Evolutionary conservation across 305 asterid species (phyloP).

Genomic region (Nicotiana rustica): DNA sequence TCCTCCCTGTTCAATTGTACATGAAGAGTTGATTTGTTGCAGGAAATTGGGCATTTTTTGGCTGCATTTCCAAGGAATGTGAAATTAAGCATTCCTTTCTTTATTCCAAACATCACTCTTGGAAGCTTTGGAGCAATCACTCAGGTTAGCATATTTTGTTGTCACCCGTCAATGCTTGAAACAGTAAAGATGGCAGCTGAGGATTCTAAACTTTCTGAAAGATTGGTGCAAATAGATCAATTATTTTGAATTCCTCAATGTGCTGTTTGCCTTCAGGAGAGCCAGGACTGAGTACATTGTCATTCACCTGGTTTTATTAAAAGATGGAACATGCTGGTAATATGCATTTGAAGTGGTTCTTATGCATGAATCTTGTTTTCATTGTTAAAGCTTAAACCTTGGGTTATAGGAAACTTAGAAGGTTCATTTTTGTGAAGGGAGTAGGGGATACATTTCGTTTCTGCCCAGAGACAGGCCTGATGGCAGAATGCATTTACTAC

Average conservation of each 20-base stretch:
- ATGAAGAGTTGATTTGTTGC: constrained; percentile 59
- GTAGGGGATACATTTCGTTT: neutral
- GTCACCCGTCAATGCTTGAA: neutral
- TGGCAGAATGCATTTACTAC: neutral
- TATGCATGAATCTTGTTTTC: neutral
- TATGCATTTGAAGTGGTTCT: constrained; percentile 13
- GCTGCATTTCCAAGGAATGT: constrained; percentile 90
- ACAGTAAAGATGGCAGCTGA: constrained; percentile 31
- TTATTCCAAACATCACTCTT: constrained; percentile 85
- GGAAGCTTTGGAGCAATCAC: constrained; percentile 99
- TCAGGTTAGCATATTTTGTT: constrained; percentile 56
- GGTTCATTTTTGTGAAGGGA: neutral
- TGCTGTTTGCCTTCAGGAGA: constrained; percentile 8
- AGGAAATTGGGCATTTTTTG: constrained; percentile 96
- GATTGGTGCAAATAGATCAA: constrained; percentile 13
- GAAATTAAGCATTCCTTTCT: constrained; percentile 85
- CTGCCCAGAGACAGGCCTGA: neutral
- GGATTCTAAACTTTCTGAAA: neutral
- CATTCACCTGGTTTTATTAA: neutral
- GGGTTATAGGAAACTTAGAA: neutral
- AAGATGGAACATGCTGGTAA: neutral
- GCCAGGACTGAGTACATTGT: constrained; percentile 1
- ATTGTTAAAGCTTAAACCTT: neutral
- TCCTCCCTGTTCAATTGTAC: constrained; percentile 36
- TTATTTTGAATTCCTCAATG: neutral